These are phyloP conservation scores for Chlamydomonas asymmetrica DNA, from an alignment of 139 green algal species.

Conservation along the genomic window DNA sequence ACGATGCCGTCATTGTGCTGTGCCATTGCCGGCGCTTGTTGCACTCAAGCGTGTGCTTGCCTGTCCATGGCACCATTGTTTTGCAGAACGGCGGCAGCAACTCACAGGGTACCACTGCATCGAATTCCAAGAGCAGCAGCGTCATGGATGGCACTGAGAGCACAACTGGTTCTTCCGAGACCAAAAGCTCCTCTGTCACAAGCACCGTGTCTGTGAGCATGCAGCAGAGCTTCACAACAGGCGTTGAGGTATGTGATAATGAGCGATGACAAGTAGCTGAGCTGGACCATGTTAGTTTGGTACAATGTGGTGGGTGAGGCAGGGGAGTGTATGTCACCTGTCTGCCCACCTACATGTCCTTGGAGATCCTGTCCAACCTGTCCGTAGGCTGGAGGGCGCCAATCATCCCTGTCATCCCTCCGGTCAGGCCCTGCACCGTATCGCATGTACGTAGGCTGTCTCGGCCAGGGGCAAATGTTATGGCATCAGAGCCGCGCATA, in stretches of 20 bases:
- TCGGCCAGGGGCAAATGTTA: too few relatives aligned
- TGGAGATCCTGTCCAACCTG: not conserved
- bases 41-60: too few relatives aligned
- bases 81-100: not conserved
- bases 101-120: not conserved
- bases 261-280: not conserved
- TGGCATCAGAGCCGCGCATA: too few relatives aligned
- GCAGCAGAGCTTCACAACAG: not conserved
- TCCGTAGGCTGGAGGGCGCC: too few relatives aligned
- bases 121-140: not conserved
- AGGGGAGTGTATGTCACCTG: not conserved
- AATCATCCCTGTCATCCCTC: too few relatives aligned
- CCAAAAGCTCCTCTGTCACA: not conserved
- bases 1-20: too few relatives aligned
- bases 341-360: not conserved
- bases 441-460: too few relatives aligned
- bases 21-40: too few relatives aligned
- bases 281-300: not conserved
- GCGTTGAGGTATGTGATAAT: not conserved
- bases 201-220: not conserved
- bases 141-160: not conserved
- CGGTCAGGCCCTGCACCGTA: too few relatives aligned
- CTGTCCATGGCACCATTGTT: too few relatives aligned
- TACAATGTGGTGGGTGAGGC: not conserved
- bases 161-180: not conserved